Base-by-base conservation (phyloP, 352 stramenopile species). In the Phytophthora vignae region DNA sequence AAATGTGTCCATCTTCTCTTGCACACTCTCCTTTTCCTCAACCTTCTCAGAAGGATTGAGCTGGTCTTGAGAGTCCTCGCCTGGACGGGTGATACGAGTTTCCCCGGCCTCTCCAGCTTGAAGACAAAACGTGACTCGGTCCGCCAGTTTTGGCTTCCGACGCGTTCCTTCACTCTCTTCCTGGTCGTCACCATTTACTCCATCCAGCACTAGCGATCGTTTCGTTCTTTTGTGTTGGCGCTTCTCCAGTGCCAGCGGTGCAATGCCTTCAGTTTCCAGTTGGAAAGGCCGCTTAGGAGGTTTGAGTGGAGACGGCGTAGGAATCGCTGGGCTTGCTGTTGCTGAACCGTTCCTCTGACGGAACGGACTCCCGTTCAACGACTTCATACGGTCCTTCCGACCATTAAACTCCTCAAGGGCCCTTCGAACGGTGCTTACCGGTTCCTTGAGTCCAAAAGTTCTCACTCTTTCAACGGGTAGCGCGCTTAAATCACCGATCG, bases 371-470 rank as follows among this genome's bases (percentile, higher is more conserved):
- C 74, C 78, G 0, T 55, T 60, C 11, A 83, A 57, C 5, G 56
- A 76, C 44, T 79, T 82, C 42, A 87, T 69, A 8, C 81, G 73
- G n/a, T 65, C 67, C 46, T 79, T 83, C 0, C 80, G 70, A 1
- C 60, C 62, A 55, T 85, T 76, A 57, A 83, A 93, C 22, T 92
- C 83, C 29, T 84, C 63, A 22, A 95, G 65, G 1, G 85, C 88
- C 25, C 80, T 81, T 44, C 70, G 61, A 48, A 93, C 78, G 6
- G 82, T 91, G 11, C 44, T 64, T 4, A 88, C 73, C 7, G 82
- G 78, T 8, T 93, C 83, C 53, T 90, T 90, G 6, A 93, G 69
- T 2, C 79, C 84, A 40, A 95, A 85, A 21, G 78, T 81, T 44
- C 77, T 79, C 25, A 95, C 78, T 60, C 86, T 82, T 42, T 83